phyloP scores from a whole-genome alignment of 371 early-diverging fungal genomes.

The Syncephalis plumigaleata region DNA sequence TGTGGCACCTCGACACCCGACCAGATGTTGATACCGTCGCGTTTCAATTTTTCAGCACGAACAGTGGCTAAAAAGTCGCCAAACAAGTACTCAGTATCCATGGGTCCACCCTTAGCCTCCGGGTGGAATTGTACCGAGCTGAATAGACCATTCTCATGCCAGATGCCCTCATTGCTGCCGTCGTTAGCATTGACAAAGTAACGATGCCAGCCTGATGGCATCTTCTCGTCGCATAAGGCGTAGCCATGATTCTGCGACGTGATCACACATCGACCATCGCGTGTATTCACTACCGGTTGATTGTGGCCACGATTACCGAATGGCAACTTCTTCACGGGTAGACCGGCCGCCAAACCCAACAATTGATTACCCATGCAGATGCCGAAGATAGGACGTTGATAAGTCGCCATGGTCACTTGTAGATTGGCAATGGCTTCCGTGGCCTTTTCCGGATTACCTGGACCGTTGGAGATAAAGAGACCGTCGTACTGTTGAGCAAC shows the following conservation, averaged over 20 bases:
- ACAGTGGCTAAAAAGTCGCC: conserved; percentile 39
- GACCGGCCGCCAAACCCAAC: conserved; percentile 78
- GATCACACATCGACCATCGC: conserved; percentile 58
- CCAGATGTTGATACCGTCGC: conserved; percentile 2
- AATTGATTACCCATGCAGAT: conserved; percentile 95
- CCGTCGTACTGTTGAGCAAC: conserved; percentile 57
- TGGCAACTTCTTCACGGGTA: conserved; percentile 61
- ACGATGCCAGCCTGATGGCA: conserved; percentile 55
- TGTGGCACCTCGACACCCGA: too few species aligned
- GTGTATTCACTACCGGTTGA: conserved; percentile 72
- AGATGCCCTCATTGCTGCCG: conserved; percentile 85
- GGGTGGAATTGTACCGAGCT: conserved; percentile 92
- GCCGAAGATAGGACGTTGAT: conserved; percentile 80
- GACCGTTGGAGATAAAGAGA: conserved; percentile 86
- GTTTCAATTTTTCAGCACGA: conserved; percentile 19
- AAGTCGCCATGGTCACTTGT: conserved; percentile 30
- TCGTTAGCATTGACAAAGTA: conserved; percentile 90
- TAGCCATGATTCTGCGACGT: conserved; percentile 96
- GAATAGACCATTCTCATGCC: conserved; percentile 51
- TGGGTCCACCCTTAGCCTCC: conserved; percentile 89
- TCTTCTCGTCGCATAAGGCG: conserved; percentile 49
- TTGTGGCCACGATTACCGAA: conserved; percentile 96
- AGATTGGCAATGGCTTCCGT: conserved; percentile 48
- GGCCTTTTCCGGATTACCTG: conserved; percentile 66
- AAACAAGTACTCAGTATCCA: conserved; percentile 78